These are phyloP conservation scores for Cadophora sp. DNA, from an alignment of 2,329 filamentous ascomycete species.

Conservation along the genomic window DNA sequence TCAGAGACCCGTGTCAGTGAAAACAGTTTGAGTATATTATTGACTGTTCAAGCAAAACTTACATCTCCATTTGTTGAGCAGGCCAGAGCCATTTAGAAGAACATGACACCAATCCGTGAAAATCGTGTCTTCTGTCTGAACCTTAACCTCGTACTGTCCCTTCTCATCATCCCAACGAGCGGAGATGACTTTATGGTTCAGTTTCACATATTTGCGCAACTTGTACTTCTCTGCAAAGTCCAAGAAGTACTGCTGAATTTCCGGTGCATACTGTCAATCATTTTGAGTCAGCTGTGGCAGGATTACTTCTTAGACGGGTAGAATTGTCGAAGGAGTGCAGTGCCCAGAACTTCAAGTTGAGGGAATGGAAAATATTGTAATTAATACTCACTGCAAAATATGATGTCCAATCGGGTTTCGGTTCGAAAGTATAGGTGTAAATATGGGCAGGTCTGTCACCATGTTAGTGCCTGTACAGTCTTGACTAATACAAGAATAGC, in stretches of 20 bases:
- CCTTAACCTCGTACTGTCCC: slow-evolving; percentile 50
- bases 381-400: slow-evolving; percentile 42
- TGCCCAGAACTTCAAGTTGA: too few relatives aligned
- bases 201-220: slow-evolving; percentile 63
- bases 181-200: slow-evolving; percentile 61
- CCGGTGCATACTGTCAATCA: too few relatives aligned
- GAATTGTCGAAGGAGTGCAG: too few relatives aligned
- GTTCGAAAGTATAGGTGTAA: slow-evolving; percentile 72
- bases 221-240: slow-evolving; percentile 66
- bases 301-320: too few relatives aligned
- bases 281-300: too few relatives aligned
- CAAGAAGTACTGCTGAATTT: slow-evolving; percentile 74
- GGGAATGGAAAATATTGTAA: not conserved
- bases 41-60: too few relatives aligned
- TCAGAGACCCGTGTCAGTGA: slow-evolving; percentile 45
- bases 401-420: slow-evolving; percentile 72
- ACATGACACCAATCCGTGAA: slow-evolving; percentile 55
- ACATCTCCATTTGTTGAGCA: not conserved
- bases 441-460: slow-evolving; percentile 54
- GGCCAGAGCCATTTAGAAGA: slow-evolving; percentile 50
- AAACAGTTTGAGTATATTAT: slow-evolving; percentile 49
- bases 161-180: slow-evolving; percentile 60
- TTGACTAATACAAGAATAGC: too few relatives aligned
- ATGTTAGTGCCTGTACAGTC: too few relatives aligned
- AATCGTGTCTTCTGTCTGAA: slow-evolving; percentile 41